Percentiles rank a stretch among this genome's conserved stretches.
Conservation (phyloP, 1,139 yeast genomes). For the Yamadazyma triangularis region DNA sequence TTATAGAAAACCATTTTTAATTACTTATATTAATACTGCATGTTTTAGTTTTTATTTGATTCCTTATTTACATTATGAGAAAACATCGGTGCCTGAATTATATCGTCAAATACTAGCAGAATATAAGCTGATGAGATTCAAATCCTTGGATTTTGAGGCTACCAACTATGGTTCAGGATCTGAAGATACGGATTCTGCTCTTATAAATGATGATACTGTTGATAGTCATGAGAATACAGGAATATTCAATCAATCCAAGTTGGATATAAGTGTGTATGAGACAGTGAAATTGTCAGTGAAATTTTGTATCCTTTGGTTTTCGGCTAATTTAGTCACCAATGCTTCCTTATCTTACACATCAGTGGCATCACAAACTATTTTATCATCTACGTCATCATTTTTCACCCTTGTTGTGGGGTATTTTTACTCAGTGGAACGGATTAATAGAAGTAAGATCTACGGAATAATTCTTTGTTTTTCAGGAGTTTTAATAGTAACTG, state of each 20-base stretch:
- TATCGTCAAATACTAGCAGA: constrained; percentile 17
- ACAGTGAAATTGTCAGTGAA: constrained; percentile 67
- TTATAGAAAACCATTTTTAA: constrained; percentile 88
- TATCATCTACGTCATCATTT: constrained; percentile 88
- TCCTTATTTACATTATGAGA: constrained; percentile 46
- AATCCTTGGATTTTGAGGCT: constrained; percentile 9
- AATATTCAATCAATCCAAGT: constrained; percentile 7
- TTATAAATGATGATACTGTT: not conserved
- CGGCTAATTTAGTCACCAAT: constrained; percentile 84
- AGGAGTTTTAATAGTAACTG: constrained; percentile 78
- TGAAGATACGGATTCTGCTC: constrained; percentile 5
- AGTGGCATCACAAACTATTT: constrained; percentile 88
- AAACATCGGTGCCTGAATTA: constrained; percentile 18
- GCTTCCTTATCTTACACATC: constrained; percentile 84
- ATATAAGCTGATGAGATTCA: constrained; percentile 9
- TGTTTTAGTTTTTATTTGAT: constrained; percentile 73
- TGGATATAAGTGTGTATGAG: constrained; percentile 30
- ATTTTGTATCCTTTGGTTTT: constrained; percentile 84
- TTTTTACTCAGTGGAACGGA: constrained; percentile 62
- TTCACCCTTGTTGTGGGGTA: constrained; percentile 87
- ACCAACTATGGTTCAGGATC: constrained; percentile 15
- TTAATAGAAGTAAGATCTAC: constrained; percentile 58
- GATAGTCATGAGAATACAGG: constrained; percentile 1
- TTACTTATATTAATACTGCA: constrained; percentile 87
- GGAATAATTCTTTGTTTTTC: constrained; percentile 69